Base-by-base conservation (phyloP, 257 asterid species). In the Lycium barbarum region DNA sequence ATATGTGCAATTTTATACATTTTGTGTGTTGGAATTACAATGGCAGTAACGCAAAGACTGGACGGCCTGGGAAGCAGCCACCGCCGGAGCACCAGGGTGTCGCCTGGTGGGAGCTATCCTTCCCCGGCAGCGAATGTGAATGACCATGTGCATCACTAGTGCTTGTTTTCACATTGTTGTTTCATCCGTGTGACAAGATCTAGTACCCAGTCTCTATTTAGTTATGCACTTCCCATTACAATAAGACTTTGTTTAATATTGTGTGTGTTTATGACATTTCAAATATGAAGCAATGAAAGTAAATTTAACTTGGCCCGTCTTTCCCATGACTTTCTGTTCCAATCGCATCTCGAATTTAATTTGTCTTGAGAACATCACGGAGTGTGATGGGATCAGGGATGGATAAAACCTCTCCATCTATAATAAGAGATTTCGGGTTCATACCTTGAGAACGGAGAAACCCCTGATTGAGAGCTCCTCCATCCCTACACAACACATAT, bases 11-110 rank as follows among this genome's bases (percentile, higher is more conserved):
- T 73, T 20, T 6, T 1, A 45, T 12, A 73, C 45, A 49, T 76
- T 76, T 76, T 13, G 51, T 51, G 14, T 51, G 63, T 76, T 51
- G 63, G 51, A 22, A 13, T 76, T 33, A 15, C 7, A 26, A 26
- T 76, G 22, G 63, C 82, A 76, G 82, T 14, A 8, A 51, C 14
- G 7, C 2, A 2, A 26, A 51, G 47, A 14, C 9, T 51, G 22
- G 81, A 14, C 1, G 40, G 40, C 7, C 8, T 49, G 18, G 22
- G 43, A 13, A 22, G 15, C 63, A 49, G 22, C 63, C 14, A 26
- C 45, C 82, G 63, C 82, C 62, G 82, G 63, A 76, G 82, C 47
- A 76, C 2, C 62, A 76, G 82, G 45, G 63, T 7, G 0, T 22
- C 43, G 22, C 63, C 81, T 12, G 9, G 47, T 12, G 82, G 59